Percentiles rank a stretch among this genome's conserved stretches.
These are phyloP conservation scores for Dacryopinax spathularia DNA, from an alignment of 768 basidiomycete species.

Conservation along the genomic window DNA sequence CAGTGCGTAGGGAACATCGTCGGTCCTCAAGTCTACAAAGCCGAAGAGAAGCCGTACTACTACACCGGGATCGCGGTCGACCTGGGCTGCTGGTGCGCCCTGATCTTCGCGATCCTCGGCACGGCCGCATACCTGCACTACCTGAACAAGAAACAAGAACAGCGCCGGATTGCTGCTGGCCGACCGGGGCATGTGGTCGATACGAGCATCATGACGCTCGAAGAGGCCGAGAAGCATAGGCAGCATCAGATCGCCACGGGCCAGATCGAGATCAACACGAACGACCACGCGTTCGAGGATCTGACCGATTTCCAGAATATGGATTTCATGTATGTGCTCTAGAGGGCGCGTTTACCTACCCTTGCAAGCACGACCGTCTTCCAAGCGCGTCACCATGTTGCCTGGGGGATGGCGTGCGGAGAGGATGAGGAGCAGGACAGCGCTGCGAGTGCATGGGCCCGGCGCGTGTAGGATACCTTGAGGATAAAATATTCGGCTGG, in stretches of 20 bases:
- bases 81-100: constrained; percentile 29
- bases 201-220: constrained; percentile 24
- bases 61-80: constrained; percentile 28
- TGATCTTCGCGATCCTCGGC: constrained; percentile 24
- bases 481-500: no score
- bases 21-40: constrained; percentile 9
- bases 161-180: constrained; percentile 24
- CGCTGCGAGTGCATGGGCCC: no score
- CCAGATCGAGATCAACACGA: constrained; percentile 11
- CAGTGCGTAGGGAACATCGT: constrained; percentile 34
- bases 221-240: constrained; percentile 19
- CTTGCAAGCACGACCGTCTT: background rate
- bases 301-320: constrained; percentile 19
- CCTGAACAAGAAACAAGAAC: constrained; percentile 29
- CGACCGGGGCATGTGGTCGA: constrained; percentile 27
- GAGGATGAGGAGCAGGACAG: no score
- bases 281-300: constrained; percentile 16
- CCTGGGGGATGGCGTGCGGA: background rate
- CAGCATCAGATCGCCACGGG: constrained; percentile 13
- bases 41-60: constrained; percentile 20
- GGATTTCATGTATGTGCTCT: constrained; percentile 18
- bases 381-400: background rate
- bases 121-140: constrained; percentile 27
- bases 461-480: no score
- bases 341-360: background rate